Evolutionary conservation across 495 filamentous ascomycete species (phyloP).

Genomic region (Annulohypoxylon bovei): DNA sequence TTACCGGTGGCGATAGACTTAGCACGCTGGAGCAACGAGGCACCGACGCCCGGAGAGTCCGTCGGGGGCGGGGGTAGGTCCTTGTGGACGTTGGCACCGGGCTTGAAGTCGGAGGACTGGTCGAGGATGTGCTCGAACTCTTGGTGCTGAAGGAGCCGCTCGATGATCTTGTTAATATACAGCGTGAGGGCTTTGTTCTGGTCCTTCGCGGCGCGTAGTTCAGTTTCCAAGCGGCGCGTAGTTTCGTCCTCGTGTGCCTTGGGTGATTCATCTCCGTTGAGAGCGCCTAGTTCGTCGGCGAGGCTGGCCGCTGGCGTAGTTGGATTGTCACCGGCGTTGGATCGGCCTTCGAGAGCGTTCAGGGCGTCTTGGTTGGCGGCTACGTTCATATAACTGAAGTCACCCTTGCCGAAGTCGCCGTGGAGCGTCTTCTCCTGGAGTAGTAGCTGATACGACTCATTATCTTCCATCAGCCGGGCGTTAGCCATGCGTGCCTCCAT

Average conservation of each 20-base stretch:
- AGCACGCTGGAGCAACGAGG: constrained; percentile 79
- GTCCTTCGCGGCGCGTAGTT: constrained; percentile 84
- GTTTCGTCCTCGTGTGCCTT: constrained; percentile 67
- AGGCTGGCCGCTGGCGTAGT: constrained; percentile 69
- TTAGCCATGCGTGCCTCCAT: constrained; percentile 94
- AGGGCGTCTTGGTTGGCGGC: constrained; percentile 65
- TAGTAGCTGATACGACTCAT: constrained; percentile 95
- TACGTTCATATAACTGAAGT: constrained; percentile 74
- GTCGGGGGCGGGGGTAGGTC: constrained; percentile 82
- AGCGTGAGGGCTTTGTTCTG: constrained; percentile 96
- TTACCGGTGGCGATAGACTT: constrained; percentile 70
- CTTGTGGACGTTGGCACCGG: constrained; percentile 72
- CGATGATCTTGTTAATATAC: constrained; percentile 99
- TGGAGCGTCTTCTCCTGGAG: constrained; percentile 93
- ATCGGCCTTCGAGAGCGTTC: constrained; percentile 63
- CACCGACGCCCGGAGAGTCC: constrained; percentile 62
- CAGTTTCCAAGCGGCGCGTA: constrained; percentile 74
- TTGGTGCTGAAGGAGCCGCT: constrained; percentile 89
- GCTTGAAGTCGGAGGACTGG: constrained; percentile 69
- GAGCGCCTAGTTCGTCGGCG: constrained; percentile 83
- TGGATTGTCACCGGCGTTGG: constrained; percentile 49
- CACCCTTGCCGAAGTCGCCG: constrained; percentile 87
- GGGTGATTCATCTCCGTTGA: constrained; percentile 51
- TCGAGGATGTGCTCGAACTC: constrained; percentile 94
- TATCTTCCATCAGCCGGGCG: constrained; percentile 95